These are phyloP conservation scores for Phlyctochytrium planicorne DNA, from an alignment of 192 early-diverging fungal genomes.

Conservation along the genomic window DNA sequence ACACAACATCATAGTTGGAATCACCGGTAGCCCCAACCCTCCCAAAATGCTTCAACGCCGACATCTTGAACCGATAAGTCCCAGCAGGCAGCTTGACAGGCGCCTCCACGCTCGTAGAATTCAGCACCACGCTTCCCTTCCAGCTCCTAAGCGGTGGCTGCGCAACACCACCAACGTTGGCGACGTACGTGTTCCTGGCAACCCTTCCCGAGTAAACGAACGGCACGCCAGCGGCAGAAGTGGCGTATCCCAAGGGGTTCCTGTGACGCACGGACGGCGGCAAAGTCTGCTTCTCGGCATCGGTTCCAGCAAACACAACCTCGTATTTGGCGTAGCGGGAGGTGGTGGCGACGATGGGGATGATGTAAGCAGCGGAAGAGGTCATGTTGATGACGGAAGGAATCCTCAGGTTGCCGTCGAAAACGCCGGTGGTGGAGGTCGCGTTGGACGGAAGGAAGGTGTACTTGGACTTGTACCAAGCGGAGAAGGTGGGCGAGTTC, in stretches of 20 bases:
- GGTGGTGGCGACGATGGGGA: not conserved
- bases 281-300: not conserved
- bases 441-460: not conserved
- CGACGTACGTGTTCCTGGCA: not conserved
- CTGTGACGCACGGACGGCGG: not conserved
- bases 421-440: slow-evolving; percentile 5
- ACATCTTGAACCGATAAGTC: slow-evolving; percentile 22
- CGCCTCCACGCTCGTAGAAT: not conserved
- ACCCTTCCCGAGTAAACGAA: not conserved
- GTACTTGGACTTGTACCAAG: not conserved
- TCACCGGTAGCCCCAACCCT: not conserved
- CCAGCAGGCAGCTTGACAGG: slow-evolving; percentile 14
- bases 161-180: not conserved
- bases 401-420: not conserved
- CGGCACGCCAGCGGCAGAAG: not conserved
- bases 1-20: not conserved
- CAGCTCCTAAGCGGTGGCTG: not conserved
- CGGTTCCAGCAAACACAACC: not conserved
- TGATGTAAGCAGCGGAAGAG: not conserved
- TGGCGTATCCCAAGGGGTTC: not conserved
- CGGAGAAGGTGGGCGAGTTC: slow-evolving; percentile 5
- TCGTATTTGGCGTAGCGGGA: not conserved
- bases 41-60: slow-evolving; percentile 31
- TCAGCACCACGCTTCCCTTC: not conserved
- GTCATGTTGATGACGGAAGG: not conserved